Conservation (phyloP, 257 asterid species). For the Craterostigma plantagineum region DNA sequence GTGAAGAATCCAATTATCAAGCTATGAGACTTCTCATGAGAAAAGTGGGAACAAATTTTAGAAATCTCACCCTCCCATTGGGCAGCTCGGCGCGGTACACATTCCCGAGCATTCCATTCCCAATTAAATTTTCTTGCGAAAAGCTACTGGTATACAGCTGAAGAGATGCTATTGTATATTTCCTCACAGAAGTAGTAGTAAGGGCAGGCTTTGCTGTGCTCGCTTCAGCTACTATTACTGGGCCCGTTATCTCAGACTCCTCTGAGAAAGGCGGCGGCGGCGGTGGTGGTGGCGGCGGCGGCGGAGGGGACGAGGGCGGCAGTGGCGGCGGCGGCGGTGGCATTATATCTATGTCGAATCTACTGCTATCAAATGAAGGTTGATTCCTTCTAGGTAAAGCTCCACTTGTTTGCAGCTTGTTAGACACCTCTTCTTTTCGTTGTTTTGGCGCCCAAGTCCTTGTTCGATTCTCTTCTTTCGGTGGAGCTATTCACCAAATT, state of each 20-base stretch:
- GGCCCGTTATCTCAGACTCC: slow-evolving; percentile 35
- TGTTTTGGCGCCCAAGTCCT: slow-evolving; percentile 59
- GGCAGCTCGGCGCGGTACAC: slow-evolving; percentile 84
- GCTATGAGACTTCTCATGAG: background rate
- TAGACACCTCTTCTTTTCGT: slow-evolving; percentile 25
- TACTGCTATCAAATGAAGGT: slow-evolving; percentile 34
- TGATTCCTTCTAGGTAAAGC: slow-evolving; percentile 36
- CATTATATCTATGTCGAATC: slow-evolving; percentile 49
- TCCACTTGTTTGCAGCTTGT: slow-evolving; percentile 27
- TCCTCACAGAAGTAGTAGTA: slow-evolving; percentile 61
- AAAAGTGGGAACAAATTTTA: background rate
- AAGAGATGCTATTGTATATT: slow-evolving; percentile 70
- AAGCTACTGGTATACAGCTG: slow-evolving; percentile 90
- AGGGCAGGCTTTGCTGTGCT: slow-evolving; percentile 13
- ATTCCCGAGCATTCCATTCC: slow-evolving; percentile 74
- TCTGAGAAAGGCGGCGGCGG: slow-evolving; percentile 16
- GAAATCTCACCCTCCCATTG: slow-evolving; percentile 47
- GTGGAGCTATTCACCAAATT: too few relatives aligned
- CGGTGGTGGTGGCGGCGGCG: slow-evolving; percentile 25
- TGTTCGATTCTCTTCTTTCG: slow-evolving; percentile 24
- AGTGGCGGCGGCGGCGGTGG: slow-evolving; percentile 27
- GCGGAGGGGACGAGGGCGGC: too few relatives aligned
- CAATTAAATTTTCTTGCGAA: slow-evolving; percentile 79
- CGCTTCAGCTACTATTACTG: slow-evolving; percentile 29
- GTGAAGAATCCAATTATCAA: too few relatives aligned